Evolutionary conservation across 192 early-diverging fungal species (phyloP), one percentile per base, ranked within the genome.

Genomic region (Lobosporangium transversale): DNA sequence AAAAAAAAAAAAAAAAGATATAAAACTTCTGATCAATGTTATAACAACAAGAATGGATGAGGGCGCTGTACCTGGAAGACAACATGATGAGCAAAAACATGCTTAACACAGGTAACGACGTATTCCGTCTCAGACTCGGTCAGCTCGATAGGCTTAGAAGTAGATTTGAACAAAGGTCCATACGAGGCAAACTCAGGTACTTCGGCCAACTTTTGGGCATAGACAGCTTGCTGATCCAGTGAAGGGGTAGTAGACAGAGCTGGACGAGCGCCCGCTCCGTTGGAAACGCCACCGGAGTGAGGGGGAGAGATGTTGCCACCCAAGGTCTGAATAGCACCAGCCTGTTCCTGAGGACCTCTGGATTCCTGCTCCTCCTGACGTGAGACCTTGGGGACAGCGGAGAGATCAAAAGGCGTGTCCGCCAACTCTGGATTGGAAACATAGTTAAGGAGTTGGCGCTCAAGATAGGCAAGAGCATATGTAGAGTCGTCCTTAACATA

Each of bases 101-200:
- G 98, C 81, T 98, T 98, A 55, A 96, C 79, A 65, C 92, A 95
- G 21, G 85, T 81, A 53, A 99, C 95, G 27, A 90, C 89, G 82
- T 99, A 99, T 79, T 99, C 98, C 12, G 94, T 96, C 79, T 98
- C 98, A 12, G 89, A 84, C 71, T 99, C 98, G 18, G 96, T 98
- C 23, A 98, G 82, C 56, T 88, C 89, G 20, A 90, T 85, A n/a
- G 91, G 82, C 68, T 87, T 86, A 44, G 56, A 55, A 53, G 91
- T 94, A 20, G 92, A 94, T 66, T 95, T 96, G 87, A 96, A 93
- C 58, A 97, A 78, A 24, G 88, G 81, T 32, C 96, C 96, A 64
- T 97, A 91, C 21, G 87, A 81, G 6, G 91, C 89, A 62, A 99
- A 87, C 76, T 93, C 89, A 6, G 95, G 91, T 53, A 98, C 89